Evolutionary conservation across 495 filamentous ascomycete genomes (phyloP).

Genomic region (Penicillium pancosmium): DNA sequence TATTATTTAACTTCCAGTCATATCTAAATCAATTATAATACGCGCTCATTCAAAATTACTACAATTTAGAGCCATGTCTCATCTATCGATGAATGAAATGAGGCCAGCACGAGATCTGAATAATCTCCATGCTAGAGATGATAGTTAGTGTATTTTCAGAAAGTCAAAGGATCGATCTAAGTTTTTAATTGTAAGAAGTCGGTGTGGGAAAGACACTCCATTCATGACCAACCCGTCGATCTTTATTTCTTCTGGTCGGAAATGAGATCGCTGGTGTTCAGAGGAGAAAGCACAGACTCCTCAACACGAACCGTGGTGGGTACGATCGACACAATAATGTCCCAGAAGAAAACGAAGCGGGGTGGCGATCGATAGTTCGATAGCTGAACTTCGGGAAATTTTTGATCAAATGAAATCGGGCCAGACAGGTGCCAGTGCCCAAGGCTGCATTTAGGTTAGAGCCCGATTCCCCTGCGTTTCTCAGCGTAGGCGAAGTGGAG

Average conservation of each 20-base stretch:
- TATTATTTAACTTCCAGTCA: not conserved
- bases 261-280: conserved; percentile 4
- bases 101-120: conserved; percentile 5
- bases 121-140: conserved; percentile 4
- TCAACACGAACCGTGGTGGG: conserved; percentile 1
- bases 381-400: conserved; percentile 4
- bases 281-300: conserved; percentile 7
- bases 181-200: conserved; percentile 6
- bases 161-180: conserved; percentile 7
- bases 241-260: conserved; percentile 1
- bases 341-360: conserved; percentile 3
- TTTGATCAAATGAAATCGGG: conserved; percentile 4
- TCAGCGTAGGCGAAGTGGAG: too few relatives aligned
- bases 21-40: not conserved
- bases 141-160: conserved; percentile 7
- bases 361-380: conserved; percentile 4
- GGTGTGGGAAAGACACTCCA: conserved; percentile 4
- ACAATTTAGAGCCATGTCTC: conserved; percentile 3
- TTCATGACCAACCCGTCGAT: conserved; percentile 4
- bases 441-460: too few relatives aligned
- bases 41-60: conserved; percentile 5
- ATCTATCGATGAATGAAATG: conserved; percentile 6
- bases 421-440: conserved; percentile 4
- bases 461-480: too few relatives aligned
- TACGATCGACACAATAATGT: not conserved